Conservation (phyloP, 1,284 basidiomycete genomes). For the Sutorius eximius region DNA sequence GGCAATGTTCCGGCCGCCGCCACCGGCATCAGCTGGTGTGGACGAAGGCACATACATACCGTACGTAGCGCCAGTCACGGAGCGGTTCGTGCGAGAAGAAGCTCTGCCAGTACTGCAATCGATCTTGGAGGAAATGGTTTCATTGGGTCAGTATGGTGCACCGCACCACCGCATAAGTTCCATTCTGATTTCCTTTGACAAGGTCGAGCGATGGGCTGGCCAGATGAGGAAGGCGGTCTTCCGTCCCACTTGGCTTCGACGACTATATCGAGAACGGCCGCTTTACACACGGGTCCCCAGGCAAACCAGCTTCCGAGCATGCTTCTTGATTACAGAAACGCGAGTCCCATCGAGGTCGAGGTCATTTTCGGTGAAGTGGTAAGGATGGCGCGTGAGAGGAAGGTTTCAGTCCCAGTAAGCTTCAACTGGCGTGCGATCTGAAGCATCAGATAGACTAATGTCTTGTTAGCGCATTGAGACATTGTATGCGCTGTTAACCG, state of each 20-base stretch:
- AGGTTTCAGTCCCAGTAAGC: slow-evolving; percentile 54
- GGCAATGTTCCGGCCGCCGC: slow-evolving; percentile 52
- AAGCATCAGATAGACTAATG: not conserved
- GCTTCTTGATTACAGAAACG: slow-evolving; percentile 56
- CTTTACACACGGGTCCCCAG: slow-evolving; percentile 42
- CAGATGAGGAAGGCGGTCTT: slow-evolving; percentile 43
- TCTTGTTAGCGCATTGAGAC: slow-evolving; percentile 46
- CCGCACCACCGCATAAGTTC: not conserved
- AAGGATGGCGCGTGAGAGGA: slow-evolving; percentile 46
- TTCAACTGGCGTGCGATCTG: not conserved
- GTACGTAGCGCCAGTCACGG: slow-evolving; percentile 44
- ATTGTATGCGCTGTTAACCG: slow-evolving; percentile 48
- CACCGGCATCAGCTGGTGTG: slow-evolving; percentile 7
- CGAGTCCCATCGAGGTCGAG: slow-evolving; percentile 63
- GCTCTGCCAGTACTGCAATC: slow-evolving; percentile 49
- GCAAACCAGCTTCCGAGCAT: slow-evolving; percentile 57
- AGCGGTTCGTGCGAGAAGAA: slow-evolving; percentile 44
- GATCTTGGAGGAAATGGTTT: slow-evolving; percentile 48
- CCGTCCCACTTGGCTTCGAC: slow-evolving; percentile 43
- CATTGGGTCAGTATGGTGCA: slow-evolving; percentile 37
- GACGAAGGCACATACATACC: slow-evolving; percentile 37
- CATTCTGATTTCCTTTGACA: slow-evolving; percentile 6
- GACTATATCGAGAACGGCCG: slow-evolving; percentile 42
- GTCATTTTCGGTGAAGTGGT: slow-evolving; percentile 64
- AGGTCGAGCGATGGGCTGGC: slow-evolving; percentile 53